A percentile compares a stretch with the other conserved stretches of the same genome.
phyloP scores from a whole-genome alignment of 345 rosid genomes.

The Syzygium jambos region DNA sequence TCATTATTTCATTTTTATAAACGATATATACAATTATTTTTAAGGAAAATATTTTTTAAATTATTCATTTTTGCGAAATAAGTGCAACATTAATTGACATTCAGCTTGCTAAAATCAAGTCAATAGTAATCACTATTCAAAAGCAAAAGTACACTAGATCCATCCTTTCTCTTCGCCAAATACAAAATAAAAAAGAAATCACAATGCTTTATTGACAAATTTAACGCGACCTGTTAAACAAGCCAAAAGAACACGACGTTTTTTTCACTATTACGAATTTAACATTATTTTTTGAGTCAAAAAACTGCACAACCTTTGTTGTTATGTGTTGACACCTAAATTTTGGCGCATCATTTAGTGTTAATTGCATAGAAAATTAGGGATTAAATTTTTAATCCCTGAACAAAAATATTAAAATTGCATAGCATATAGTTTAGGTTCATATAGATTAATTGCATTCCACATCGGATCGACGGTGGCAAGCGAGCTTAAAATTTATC shows the following conservation, averaged over 20 bases:
- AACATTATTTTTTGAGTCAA: background rate
- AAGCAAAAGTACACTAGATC: background rate
- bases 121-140: background rate
- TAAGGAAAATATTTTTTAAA: too few relatives aligned
- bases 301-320: background rate
- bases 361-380: too few relatives aligned
- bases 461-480: too few relatives aligned
- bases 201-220: background rate
- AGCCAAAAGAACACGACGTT: background rate
- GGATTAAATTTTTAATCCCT: too few relatives aligned
- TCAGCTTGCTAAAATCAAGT: background rate
- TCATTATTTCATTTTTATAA: background rate
- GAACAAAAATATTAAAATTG: too few relatives aligned
- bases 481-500: too few relatives aligned
- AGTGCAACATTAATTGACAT: background rate
- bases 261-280: background rate
- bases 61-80: too few relatives aligned
- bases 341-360: too few relatives aligned
- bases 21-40: too few relatives aligned
- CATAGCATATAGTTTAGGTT: too few relatives aligned
- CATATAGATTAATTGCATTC: too few relatives aligned
- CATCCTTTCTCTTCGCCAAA: background rate
- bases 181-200: background rate
- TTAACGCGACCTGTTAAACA: background rate
- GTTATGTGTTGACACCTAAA: too few relatives aligned